phyloP scores from a whole-genome alignment of 2,329 filamentous ascomycete species.

The Clarireedia hainanense region DNA sequence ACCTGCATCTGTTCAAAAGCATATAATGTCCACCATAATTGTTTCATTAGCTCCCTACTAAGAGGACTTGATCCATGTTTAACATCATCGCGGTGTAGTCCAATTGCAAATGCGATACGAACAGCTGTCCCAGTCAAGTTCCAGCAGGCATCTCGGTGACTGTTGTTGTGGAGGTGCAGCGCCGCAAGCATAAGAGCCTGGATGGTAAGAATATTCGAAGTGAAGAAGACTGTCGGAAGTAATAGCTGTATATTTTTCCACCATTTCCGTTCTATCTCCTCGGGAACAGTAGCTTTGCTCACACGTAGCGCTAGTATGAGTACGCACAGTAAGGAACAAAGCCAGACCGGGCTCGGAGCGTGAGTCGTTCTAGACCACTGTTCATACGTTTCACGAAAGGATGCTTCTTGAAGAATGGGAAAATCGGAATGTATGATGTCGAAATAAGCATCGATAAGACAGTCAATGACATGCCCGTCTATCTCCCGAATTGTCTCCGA shows the following conservation, averaged over 20 bases:
- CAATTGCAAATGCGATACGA: conserved; percentile 37
- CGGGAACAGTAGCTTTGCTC: conserved; percentile 27
- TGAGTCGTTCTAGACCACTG: conserved; percentile 20
- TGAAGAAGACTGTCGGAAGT: conserved; percentile 35
- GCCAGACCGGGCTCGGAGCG: conserved; percentile 26
- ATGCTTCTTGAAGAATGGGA: conserved; percentile 36
- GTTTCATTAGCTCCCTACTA: conserved; percentile 26
- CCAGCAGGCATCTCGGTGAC: conserved; percentile 35
- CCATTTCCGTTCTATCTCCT: conserved; percentile 34
- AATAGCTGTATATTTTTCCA: conserved; percentile 34
- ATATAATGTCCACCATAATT: conserved; percentile 31
- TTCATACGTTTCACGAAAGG: conserved; percentile 35
- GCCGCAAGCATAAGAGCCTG: conserved; percentile 36
- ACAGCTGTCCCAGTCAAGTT: conserved; percentile 36
- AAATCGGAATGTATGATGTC: conserved; percentile 36
- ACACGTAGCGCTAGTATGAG: conserved; percentile 33
- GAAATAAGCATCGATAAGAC: conserved; percentile 34
- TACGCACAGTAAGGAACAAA: conserved; percentile 35
- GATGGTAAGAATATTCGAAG: conserved; percentile 34
- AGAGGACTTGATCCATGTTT: conserved; percentile 31
- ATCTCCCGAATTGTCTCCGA: conserved; percentile 23
- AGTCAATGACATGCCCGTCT: conserved; percentile 26
- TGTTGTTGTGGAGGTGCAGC: conserved; percentile 38
- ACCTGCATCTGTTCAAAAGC: conserved; percentile 34
- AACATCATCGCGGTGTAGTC: conserved; percentile 35